Percentiles rank a stretch among this genome's conserved stretches.
phyloP scores from a whole-genome alignment of 2,329 filamentous ascomycete genomes.

The Claviceps citrina region DNA sequence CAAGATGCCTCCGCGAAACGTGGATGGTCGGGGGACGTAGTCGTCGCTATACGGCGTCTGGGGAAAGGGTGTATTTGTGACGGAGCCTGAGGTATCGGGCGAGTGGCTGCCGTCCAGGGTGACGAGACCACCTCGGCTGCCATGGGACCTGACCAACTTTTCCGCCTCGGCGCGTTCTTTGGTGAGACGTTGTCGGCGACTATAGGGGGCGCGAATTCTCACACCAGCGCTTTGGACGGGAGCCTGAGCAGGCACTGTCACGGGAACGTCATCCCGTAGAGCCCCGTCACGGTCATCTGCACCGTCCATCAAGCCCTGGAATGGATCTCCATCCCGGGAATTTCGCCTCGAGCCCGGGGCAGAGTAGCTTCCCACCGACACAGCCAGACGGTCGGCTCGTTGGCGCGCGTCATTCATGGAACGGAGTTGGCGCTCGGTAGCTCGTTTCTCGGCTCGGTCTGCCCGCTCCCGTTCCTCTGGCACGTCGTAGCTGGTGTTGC shows the following conservation, averaged over 20 bases:
- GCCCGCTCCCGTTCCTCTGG: constrained; percentile 25
- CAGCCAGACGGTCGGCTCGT: constrained; percentile 24
- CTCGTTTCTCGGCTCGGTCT: constrained; percentile 22
- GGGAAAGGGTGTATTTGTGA: constrained; percentile 22
- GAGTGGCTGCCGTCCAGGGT: constrained; percentile 18
- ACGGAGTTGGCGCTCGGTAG: constrained; percentile 22
- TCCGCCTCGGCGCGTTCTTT: constrained; percentile 17
- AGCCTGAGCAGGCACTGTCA: constrained; percentile 1
- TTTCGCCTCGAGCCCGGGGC: constrained; percentile 22
- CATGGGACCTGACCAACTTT: constrained; percentile 21
- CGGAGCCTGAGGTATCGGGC: constrained; percentile 21
- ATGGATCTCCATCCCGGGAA: constrained; percentile 19
- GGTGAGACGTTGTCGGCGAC: constrained; percentile 11
- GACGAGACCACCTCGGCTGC: constrained; percentile 13
- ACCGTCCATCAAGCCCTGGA: constrained; percentile 19
- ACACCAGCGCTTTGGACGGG: constrained; percentile 6
- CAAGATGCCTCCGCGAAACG: constrained; percentile 60
- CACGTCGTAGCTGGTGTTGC: constrained; percentile 28
- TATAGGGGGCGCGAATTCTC: constrained; percentile 12
- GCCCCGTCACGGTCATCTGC: constrained; percentile 13
- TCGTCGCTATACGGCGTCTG: constrained; percentile 35
- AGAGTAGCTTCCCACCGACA: constrained; percentile 24
- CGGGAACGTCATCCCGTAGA: constrained; percentile 9
- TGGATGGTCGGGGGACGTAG: constrained; percentile 50
- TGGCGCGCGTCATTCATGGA: constrained; percentile 26